These are phyloP conservation scores for Pelargonium citronellum DNA, from an alignment of 441 rosid species.

Conservation along the genomic window DNA sequence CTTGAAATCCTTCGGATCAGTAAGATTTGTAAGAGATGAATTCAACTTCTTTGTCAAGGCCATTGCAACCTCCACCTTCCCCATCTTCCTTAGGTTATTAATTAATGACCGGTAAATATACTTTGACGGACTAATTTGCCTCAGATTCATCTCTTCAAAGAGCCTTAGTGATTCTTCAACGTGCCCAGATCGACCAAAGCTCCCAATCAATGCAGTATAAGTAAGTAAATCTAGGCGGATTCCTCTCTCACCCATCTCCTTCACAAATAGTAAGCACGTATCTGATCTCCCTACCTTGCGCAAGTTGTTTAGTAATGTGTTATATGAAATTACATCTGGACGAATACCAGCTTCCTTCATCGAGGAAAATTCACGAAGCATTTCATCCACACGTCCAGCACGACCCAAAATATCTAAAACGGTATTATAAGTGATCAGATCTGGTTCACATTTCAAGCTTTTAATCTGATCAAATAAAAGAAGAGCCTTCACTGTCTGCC, in stretches of 20 bases:
- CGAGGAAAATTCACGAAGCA: conserved; percentile 43
- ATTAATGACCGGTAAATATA: conserved; percentile 56
- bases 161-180: conserved; percentile 50
- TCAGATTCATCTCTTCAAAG: conserved; percentile 62
- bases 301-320: conserved; percentile 58
- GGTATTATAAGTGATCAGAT: conserved; percentile 61
- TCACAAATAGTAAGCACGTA: conserved; percentile 43
- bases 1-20: conserved; percentile 60
- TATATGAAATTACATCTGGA: conserved; percentile 60
- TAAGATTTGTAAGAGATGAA: conserved; percentile 41
- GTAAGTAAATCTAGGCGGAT: conserved; percentile 70
- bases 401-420: conserved; percentile 61
- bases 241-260: conserved; percentile 54
- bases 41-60: conserved; percentile 56
- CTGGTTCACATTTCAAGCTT: conserved; percentile 48
- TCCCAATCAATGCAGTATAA: conserved; percentile 63
- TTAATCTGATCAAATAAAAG: conserved; percentile 46
- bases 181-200: conserved; percentile 68
- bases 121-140: conserved; percentile 55
- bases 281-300: conserved; percentile 65
- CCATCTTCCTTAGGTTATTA: conserved; percentile 53
- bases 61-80: conserved; percentile 46
- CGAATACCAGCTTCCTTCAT: conserved; percentile 58
- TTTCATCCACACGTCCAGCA: conserved; percentile 48
- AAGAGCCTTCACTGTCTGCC: conserved; percentile 62